Conservation (phyloP, 2,329 filamentous ascomycete genomes). For the Calonectria pteridis region DNA sequence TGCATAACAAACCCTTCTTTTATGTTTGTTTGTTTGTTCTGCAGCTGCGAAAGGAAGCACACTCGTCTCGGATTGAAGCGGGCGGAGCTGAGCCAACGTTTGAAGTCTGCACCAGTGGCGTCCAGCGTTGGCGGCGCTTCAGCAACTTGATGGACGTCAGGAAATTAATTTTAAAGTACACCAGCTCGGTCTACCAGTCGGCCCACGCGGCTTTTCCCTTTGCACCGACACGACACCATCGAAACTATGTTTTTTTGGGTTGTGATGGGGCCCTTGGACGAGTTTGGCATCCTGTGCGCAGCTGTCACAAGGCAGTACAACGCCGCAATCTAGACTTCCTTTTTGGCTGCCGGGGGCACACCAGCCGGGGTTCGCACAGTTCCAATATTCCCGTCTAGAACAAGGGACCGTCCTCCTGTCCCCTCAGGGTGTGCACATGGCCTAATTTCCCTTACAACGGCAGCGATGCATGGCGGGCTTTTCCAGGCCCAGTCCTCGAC, state of each 20-base stretch:
- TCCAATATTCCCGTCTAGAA: background rate
- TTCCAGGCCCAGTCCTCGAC: conserved; percentile 4
- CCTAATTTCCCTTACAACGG: background rate
- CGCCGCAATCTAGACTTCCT: background rate
- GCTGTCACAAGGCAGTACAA: background rate
- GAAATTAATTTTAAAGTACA: background rate
- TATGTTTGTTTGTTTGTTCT: background rate
- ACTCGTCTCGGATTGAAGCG: background rate
- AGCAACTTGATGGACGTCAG: background rate
- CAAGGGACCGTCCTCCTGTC: background rate
- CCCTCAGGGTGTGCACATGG: background rate
- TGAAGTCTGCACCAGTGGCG: background rate
- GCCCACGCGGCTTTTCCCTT: background rate
- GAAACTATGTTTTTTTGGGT: background rate
- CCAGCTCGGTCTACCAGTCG: background rate
- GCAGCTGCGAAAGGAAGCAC: background rate
- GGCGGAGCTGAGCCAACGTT: conserved; percentile 1
- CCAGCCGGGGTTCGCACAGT: background rate
- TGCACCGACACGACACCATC: background rate
- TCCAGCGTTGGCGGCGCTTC: background rate
- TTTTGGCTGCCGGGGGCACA: background rate
- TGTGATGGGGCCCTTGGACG: background rate
- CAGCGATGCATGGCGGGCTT: background rate
- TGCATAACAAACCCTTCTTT: background rate
- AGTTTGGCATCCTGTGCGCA: background rate